phyloP scores from a whole-genome alignment of 768 basidiomycete species.

The Hortiboletus campestris region DNA sequence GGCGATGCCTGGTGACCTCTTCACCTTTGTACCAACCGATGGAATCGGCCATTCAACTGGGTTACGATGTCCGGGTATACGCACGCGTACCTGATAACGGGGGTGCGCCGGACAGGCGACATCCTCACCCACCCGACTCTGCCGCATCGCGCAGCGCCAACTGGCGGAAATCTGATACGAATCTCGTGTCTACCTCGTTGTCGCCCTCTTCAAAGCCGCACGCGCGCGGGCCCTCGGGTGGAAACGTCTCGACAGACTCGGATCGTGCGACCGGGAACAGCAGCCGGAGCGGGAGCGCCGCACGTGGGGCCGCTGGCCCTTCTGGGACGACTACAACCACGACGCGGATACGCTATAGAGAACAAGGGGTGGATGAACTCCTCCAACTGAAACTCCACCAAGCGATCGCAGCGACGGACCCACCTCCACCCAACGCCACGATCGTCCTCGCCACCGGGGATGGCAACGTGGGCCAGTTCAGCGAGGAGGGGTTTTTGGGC shows the following conservation, averaged over 20 bases:
- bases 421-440: constrained; percentile 62
- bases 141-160: constrained; percentile 12
- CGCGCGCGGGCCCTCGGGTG: constrained; percentile 16
- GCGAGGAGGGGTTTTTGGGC: constrained; percentile 88
- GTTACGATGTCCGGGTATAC: constrained; percentile 71
- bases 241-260: constrained; percentile 28
- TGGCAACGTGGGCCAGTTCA: constrained; percentile 89
- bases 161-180: constrained; percentile 24
- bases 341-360: constrained; percentile 63
- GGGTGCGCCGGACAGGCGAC: constrained; percentile 55
- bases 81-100: constrained; percentile 69
- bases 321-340: constrained; percentile 18
- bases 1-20: constrained; percentile 76
- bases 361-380: constrained; percentile 95
- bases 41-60: constrained; percentile 66
- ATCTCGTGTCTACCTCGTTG: not conserved
- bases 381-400: constrained; percentile 92
- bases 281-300: constrained; percentile 4
- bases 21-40: constrained; percentile 85
- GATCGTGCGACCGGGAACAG: constrained; percentile 12
- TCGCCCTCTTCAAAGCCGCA: constrained; percentile 10
- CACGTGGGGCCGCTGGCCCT: constrained; percentile 13
- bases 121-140: constrained; percentile 11
- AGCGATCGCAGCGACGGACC: constrained; percentile 69
- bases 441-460: constrained; percentile 94